Base-by-base conservation (phyloP, 1,284 basidiomycete species). In the Termitomyces sp. region DNA sequence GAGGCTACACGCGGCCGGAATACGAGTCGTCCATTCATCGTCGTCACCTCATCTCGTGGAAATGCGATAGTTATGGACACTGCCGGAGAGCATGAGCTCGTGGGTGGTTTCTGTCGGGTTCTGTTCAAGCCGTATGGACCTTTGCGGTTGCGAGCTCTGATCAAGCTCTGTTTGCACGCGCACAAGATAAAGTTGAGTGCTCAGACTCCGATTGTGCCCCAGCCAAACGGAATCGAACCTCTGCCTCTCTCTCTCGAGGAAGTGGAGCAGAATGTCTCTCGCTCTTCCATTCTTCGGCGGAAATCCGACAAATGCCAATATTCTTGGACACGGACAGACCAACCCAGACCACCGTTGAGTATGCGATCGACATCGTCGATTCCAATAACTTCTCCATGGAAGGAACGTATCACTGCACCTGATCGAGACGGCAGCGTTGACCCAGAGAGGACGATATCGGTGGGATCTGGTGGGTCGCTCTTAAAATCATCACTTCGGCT, bases 41-140 rank as follows among this genome's bases (percentile, higher is more conserved):
- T 93, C 53, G 73, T 94, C 31, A 87, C 88, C 6, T 79, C 85
- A 2, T 77, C 77, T 39, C 80, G 90, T 46, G 85, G 86, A 26
- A 86, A 81, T 65, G 75, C 83, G 5, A 71, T 77, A 40, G 68
- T 88, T 56, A 79, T 86, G 79, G 69, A 75, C 24, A 75, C 82
- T 46, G 78, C 84, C 56, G 80, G 76, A 56, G 82, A 85, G 21
- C 87, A 89, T 63, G 89, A 92, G 63, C 76, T 76, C 26, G 80
- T 84, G n/a, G 93, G 93, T 16, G 93, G 93, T 28, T 89, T 92
- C 67, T 91, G 88, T 66, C 82, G 91, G 13, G 76, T 93, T 35
- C 71, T 96, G 19, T 91, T 88, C 77, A 97, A 97, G 68, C 94
- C 94, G 3, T 85, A 86, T 26, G 93, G 93, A 0, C 94, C 93